Base-by-base conservation (phyloP, 805 yeast species). In the Barnettozyma populi region DNA sequence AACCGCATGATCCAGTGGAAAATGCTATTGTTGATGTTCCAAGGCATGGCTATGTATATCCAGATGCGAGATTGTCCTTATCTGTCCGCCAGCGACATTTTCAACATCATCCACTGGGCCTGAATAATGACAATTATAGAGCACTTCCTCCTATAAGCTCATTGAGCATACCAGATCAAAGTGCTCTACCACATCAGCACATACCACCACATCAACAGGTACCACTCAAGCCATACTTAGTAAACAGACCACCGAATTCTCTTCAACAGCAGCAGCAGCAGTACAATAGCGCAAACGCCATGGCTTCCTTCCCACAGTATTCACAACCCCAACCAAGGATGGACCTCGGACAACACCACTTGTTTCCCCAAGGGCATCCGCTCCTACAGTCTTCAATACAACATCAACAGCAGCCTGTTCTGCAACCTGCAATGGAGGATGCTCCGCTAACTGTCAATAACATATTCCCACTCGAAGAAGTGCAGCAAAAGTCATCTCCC, bases 61-160 rank as follows among this genome's bases (percentile, higher is more conserved):
- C 40, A 16, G 39, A 37, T 21, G 21, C 29, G 7, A 24, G 34
- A 23, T 32, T 44, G 14, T 19, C 42, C 5, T 16, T 29, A 4
- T 24, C 40, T 6, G 31, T 36, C 40, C 27, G 5, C 6, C n/a
- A 14, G 16, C 44, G 25, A 16, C 23, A 18, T 21, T 31, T 20
- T 14, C 32, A 29, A 29, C 16, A 29, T 14, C 29, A 18, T 16
- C 36, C 23, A 35, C 32, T 36, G 25, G 27, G 20, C 14, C 39
- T 16, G 11, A 13, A 35, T 23, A 7, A 44, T 36, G 24, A 27
- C 9, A 35, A 14, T 21, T 48, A 24, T 16, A 23, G 36, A 8
- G 21, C 36, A 5, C 23, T 48, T 25, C 53, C 51, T 3, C 53
- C 52, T 16, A 52, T 47, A 19, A 49, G 47, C 13, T 36, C 52